A percentile compares a stretch with the other conserved stretches of the same genome.
Evolutionary conservation across 129 eudicot genomes (phyloP).

Genomic region (Solidago caesia): DNA sequence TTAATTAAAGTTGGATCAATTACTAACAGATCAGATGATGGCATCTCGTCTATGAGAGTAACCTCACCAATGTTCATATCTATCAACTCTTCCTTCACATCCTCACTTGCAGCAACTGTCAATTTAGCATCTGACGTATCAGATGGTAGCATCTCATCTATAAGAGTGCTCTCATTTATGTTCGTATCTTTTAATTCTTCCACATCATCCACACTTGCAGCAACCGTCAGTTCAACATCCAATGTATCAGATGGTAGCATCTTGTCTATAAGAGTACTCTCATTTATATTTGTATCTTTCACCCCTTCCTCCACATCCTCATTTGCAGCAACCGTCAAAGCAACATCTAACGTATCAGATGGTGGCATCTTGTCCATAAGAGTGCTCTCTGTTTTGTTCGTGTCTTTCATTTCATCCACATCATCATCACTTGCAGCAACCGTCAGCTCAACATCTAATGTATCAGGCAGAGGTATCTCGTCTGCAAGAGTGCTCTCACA

Average conservation of each 20-base stretch:
- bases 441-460: neutral
- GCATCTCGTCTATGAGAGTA: conserved; percentile 24
- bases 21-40: conserved; percentile 9
- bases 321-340: neutral
- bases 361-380: neutral
- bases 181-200: conserved; percentile 17
- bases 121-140: neutral
- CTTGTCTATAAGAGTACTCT: conserved; percentile 12
- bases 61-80: neutral
- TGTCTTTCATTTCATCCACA: neutral
- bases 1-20: conserved; percentile 23
- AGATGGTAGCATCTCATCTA: conserved; percentile 13
- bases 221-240: conserved; percentile 15
- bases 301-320: conserved; percentile 17
- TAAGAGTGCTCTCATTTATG: conserved; percentile 3
- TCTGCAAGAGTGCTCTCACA: neutral
- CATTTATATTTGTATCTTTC: conserved; percentile 13
- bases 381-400: neutral
- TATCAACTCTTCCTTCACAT: conserved; percentile 17
- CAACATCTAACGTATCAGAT: neutral
- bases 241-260: conserved; percentile 6
- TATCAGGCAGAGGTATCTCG: neutral
- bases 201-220: conserved; percentile 11
- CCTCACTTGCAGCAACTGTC: neutral
- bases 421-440: neutral